Base-by-base conservation (phyloP, 345 rosid species). In the Carallia brachiata region DNA sequence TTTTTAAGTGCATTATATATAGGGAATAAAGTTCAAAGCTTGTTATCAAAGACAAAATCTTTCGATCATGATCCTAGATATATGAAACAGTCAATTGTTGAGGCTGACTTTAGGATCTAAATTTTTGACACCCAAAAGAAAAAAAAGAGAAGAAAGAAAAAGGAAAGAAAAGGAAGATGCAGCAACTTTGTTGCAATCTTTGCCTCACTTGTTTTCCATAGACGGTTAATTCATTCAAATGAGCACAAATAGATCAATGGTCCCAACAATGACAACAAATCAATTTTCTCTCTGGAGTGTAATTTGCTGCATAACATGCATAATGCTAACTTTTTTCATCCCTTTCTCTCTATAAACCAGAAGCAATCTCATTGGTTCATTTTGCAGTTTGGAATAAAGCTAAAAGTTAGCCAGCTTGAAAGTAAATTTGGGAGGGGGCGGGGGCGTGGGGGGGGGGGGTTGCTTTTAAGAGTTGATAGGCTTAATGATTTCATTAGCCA, bases 371-470 rank as follows among this genome's bases (percentile, higher is more conserved):
- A 18, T 19, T 66, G 71, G 62, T 57, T 52, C 65, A 55, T 58
- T 30, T 66, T 44, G 54, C 36, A 27, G 65, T 30, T 77, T 61
- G 78, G 86, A 87, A 83, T 78, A 87, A 87, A 85, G 84, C 55
- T 62, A 75, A 75, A 83, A 65, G 89, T 61, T 23, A 50, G 61
- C 83, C 78, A 78, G 78, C 88, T 78, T 30, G 70, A 82, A 81
- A 78, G 80, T 67, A 71, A 73, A 54, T 12, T 0, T 0, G 16
- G 5, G 50, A 16, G 9, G 10, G 44, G 68, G 15, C 64, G 57
- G 65, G 34, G 34, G 68, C 15, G 2, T 0, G 48, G 4, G 48
- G 48, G 6, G 40, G 40, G 68, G 15, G 67, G 57, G 65, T 30
- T 68, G 40, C 52, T 68, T 76, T 75, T 57, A 65, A 53, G 48